A percentile compares a stretch with the other conserved stretches of the same genome.
Evolutionary conservation across 2,329 filamentous ascomycete species (phyloP).

Genomic region (Orbilia oligospora): DNA sequence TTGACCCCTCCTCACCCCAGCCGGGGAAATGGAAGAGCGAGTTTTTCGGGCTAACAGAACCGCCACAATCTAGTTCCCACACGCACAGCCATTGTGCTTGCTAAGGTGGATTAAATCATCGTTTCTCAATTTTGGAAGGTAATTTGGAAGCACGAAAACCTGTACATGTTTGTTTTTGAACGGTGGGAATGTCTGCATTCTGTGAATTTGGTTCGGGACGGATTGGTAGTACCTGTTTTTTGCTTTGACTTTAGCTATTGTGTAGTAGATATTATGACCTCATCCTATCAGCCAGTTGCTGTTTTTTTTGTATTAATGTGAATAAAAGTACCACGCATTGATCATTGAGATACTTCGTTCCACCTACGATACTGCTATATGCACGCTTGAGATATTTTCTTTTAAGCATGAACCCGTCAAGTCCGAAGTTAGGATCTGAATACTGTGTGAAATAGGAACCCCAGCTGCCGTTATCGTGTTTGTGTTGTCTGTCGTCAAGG

Average conservation of each 20-base stretch:
- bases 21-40: constrained; percentile 14
- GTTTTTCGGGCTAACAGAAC: constrained; percentile 20
- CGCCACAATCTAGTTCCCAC: constrained; percentile 53
- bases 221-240: background rate
- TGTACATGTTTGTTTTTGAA: constrained; percentile 6
- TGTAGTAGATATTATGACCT: constrained; percentile 35
- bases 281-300: constrained; percentile 14
- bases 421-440: background rate
- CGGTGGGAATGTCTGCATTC: background rate
- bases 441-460: background rate
- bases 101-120: constrained; percentile 34
- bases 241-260: constrained; percentile 21
- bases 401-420: no score
- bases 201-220: constrained; percentile 3
- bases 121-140: background rate
- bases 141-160: constrained; percentile 5
- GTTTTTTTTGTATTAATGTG: constrained; percentile 15
- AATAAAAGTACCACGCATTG: constrained; percentile 28
- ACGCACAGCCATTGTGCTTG: constrained; percentile 54
- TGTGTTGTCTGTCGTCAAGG: constrained; percentile 58
- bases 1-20: constrained; percentile 3
- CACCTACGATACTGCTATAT: background rate
- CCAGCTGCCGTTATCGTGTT: constrained; percentile 36
- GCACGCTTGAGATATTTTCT: background rate
- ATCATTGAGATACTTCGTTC: background rate